Evolutionary conservation across 1,284 basidiomycete species (phyloP), one percentile per base, ranked within the genome.

Genomic region (Ceratobasidium papillatum): DNA sequence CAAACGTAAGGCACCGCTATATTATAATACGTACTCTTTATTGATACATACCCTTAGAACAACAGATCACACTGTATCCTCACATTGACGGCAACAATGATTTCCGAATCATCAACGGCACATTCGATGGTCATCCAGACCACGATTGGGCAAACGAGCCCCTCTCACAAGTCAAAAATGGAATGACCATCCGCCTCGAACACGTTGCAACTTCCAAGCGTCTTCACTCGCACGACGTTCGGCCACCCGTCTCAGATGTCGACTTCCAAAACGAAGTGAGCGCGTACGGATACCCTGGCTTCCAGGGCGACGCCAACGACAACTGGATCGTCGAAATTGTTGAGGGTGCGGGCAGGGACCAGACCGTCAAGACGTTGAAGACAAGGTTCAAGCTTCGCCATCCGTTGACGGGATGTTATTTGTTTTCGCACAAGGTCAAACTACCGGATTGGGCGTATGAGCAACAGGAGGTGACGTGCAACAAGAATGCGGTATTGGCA

Each of bases 211-310:
- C 96, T 0, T 87, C 93, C 78, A 97, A 95, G 82, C 89, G 91
- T 69, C 87, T 99, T 3, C 98, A 99, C 84, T 96, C 94, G 62
- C 98, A 99, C 83, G 96, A 98, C 78, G 84, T 93, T 78, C 91
- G 97, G 47, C 94, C 98, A 2, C 96, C 96, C 17, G 90, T 99
- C n/a, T 96, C 94, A 61, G 97, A 99, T 75, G 95, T 98, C 71
- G 98, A 99, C 79, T 99, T 98, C 86, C 98, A 99, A 85, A 97
- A 99, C 80, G 98, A 99, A 82, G 96, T 99, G 0, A 97, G 96
- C 0, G 95, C 86, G 0, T 99, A 99, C 80, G 98, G 98, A 2
- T 91, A 94, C 84, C 84, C 90, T 0, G 92, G 90, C n/a, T 98
- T 92, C 79, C 82, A 82, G 0, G 95, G 95, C 17, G 97, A 99